Evolutionary conservation across 306 rosid genomes (phyloP), one percentile per base, ranked within the genome.

Genomic region (Begonia loranthoides): DNA sequence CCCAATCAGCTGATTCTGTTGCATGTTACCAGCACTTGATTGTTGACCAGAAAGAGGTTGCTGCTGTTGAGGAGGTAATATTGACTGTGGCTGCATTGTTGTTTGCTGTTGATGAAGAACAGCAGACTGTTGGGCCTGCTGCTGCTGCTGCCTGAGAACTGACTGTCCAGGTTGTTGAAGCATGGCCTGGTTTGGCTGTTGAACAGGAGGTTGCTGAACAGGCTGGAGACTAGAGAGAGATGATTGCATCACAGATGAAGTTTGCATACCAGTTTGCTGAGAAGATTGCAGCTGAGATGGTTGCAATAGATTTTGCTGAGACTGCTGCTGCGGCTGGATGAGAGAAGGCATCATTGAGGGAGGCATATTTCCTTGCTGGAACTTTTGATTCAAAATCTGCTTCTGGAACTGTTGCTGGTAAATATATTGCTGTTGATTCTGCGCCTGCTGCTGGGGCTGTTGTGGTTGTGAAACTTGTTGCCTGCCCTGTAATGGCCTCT

Each of bases 81-180:
- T 73, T 59, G 76, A 24, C 62, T 73, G 94, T 64, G 77, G 97
- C 45, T 73, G 41, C 71, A 73, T 55, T 56, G 81, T 21, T 59
- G 84, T 61, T 72, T 74, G 82, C 70, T 79, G 95, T 61, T 79
- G 94, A 68, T 83, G 82, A 56, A 67, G 62, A 64, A 49, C 66
- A 62, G 90, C 57, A 46, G 68, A 44, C 67, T 75, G 94, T 64
- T 75, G 94, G 55, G 79, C 77, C 60, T 79, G 96, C 54, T 76
- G 94, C 36, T 76, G 94, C 36, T 72, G 96, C 72, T 76, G 92
- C 71, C 95, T 73, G 17, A 80, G 81, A 72, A 74, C 79, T 66
- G 82, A 56, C 47, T 85, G 97, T 41, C 80, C 55, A 76, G 77
- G 83, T 56, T 82, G 97, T 68, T 82, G 97, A 60, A 78, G 79